Evolutionary conservation across 148 eudicot species (phyloP).

Genomic region (Cornus suecica): DNA sequence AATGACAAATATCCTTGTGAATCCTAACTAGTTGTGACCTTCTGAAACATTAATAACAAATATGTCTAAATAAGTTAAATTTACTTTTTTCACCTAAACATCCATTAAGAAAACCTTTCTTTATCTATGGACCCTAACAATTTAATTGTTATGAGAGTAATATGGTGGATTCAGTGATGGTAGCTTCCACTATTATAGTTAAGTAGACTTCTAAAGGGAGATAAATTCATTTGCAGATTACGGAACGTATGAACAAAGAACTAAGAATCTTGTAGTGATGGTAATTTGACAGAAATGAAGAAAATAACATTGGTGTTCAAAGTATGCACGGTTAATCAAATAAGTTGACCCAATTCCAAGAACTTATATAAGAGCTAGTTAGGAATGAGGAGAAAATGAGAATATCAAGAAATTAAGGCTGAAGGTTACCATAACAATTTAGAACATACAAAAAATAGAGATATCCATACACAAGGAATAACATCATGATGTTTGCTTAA

Average conservation of each 20-base stretch:
- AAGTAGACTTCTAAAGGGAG: neutral
- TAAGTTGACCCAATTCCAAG: neutral
- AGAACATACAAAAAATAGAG: neutral
- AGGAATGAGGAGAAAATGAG: neutral
- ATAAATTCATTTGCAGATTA: neutral
- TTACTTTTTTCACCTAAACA: neutral
- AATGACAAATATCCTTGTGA: neutral
- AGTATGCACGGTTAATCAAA: neutral
- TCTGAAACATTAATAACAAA: neutral
- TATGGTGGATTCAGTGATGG: neutral
- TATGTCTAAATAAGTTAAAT: no score
- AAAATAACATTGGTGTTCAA: no score
- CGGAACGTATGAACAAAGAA: neutral
- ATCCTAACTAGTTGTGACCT: neutral
- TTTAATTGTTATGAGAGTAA: neutral
- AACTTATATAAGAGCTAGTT: neutral
- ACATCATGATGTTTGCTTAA: neutral
- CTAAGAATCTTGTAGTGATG: neutral
- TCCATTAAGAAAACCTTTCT: neutral
- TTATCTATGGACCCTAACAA: neutral
- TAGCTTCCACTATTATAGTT: neutral
- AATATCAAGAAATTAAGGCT: neutral
- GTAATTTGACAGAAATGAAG: neutral
- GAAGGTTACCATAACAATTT: neutral
- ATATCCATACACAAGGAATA: neutral